Percentiles rank a stretch among this genome's conserved stretches.
These are phyloP conservation scores for Chaetomium fimeti DNA, from an alignment of 495 filamentous ascomycete genomes.

Conservation along the genomic window DNA sequence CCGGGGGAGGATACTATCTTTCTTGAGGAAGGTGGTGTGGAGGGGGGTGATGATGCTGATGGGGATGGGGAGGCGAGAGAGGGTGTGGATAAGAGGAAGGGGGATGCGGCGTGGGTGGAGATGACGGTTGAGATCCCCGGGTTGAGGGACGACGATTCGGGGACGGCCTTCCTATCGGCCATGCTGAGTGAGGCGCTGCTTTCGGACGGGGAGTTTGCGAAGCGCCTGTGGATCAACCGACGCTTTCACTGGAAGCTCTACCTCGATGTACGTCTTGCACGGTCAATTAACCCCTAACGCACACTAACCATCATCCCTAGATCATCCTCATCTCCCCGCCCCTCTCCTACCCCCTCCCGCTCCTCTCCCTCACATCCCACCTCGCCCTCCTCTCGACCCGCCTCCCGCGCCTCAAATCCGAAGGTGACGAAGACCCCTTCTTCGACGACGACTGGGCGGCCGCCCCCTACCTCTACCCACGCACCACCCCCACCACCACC, in stretches of 20 bases:
- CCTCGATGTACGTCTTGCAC: slow-evolving; percentile 70
- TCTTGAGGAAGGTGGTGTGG: slow-evolving; percentile 29
- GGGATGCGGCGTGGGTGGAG: slow-evolving; percentile 64
- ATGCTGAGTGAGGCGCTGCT: slow-evolving; percentile 89
- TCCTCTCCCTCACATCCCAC: slow-evolving; percentile 89
- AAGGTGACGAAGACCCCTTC: slow-evolving; percentile 89
- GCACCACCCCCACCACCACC: slow-evolving; percentile 23
- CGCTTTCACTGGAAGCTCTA: slow-evolving; percentile 96
- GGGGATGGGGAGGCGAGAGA: slow-evolving; percentile 26
- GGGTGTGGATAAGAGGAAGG: slow-evolving; percentile 11
- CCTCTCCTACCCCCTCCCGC: slow-evolving; percentile 84
- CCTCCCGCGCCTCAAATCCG: slow-evolving; percentile 77
- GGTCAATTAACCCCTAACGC: background rate
- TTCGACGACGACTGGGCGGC: slow-evolving; percentile 98
- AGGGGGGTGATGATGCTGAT: slow-evolving; percentile 24
- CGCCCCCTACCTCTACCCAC: slow-evolving; percentile 71
- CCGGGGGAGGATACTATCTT: slow-evolving; percentile 32
- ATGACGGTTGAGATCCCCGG: slow-evolving; percentile 83
- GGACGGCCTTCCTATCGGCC: slow-evolving; percentile 78
- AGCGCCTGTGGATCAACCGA: slow-evolving; percentile 74
- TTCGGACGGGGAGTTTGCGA: slow-evolving; percentile 67
- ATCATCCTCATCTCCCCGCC: slow-evolving; percentile 91
- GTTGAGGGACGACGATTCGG: slow-evolving; percentile 82
- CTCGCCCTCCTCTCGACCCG: slow-evolving; percentile 89
- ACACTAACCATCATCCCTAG: slow-evolving; percentile 43